phyloP scores from a whole-genome alignment of 2,329 filamentous ascomycete species.

The Penicillium sp. region DNA sequence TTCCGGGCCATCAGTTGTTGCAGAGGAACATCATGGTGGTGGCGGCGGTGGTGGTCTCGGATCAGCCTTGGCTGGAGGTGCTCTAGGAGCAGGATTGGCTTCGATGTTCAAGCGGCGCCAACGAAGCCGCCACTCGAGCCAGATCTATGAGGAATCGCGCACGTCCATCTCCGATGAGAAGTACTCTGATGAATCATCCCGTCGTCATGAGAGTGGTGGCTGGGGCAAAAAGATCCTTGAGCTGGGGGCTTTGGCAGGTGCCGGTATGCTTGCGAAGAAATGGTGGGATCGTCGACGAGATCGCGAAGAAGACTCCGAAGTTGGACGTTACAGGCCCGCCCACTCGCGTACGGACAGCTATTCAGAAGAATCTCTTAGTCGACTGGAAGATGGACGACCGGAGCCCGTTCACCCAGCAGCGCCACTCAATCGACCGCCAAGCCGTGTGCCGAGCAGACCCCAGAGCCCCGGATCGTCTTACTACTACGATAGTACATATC shows the following conservation, averaged over 20 bases:
- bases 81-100: constrained; percentile 58
- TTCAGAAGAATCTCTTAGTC: constrained; percentile 41
- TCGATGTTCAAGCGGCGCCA: constrained; percentile 47
- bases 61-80: constrained; percentile 47
- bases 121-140: constrained; percentile 44
- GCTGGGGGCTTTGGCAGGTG: constrained; percentile 61
- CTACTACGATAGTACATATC: constrained; percentile 41
- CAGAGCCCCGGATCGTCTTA: constrained; percentile 37
- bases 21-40: constrained; percentile 44
- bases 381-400: constrained; percentile 54
- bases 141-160: constrained; percentile 47
- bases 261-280: constrained; percentile 60
- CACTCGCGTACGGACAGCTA: constrained; percentile 47
- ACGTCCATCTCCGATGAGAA: constrained; percentile 66
- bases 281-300: constrained; percentile 57
- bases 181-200: constrained; percentile 53
- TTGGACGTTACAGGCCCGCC: constrained; percentile 53
- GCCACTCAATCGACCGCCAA: constrained; percentile 34
- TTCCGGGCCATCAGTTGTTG: constrained; percentile 51
- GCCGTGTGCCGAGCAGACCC: constrained; percentile 31
- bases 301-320: constrained; percentile 52
- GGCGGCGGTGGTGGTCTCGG: constrained; percentile 49
- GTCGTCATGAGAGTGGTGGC: constrained; percentile 45
- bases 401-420: constrained; percentile 37
- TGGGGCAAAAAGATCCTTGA: constrained; percentile 61